Evolutionary conservation across 352 stramenopile genomes (phyloP).

Genomic region (Pythium angustatum): DNA sequence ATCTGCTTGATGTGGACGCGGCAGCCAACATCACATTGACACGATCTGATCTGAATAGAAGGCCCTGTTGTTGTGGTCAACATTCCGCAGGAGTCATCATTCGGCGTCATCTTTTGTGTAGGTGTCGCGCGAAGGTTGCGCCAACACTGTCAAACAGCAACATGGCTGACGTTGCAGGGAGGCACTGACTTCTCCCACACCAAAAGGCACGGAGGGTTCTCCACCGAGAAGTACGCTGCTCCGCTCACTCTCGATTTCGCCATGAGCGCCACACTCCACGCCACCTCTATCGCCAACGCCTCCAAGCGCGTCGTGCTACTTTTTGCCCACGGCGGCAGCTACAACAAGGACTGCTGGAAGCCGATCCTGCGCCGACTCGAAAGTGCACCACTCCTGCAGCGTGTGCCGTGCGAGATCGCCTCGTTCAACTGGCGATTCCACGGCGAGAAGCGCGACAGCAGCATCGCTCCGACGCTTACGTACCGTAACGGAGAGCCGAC

Average conservation of each 20-base stretch:
- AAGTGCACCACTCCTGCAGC: slow-evolving; percentile 29
- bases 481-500: slow-evolving; percentile 16
- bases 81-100: background rate
- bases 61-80: background rate
- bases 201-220: background rate
- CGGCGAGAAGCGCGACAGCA: slow-evolving; percentile 34
- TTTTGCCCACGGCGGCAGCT: slow-evolving; percentile 46
- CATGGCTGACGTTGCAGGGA: too few species aligned
- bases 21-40: too few species aligned
- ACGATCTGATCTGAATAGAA: slow-evolving; percentile 15
- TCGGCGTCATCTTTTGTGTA: background rate
- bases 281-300: background rate
- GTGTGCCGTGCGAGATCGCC: slow-evolving; percentile 23
- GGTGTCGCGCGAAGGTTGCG: background rate
- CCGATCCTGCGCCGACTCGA: slow-evolving; percentile 38
- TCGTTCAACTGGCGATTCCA: slow-evolving; percentile 45
- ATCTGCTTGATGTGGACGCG: too few species aligned
- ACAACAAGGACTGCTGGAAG: slow-evolving; percentile 45
- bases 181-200: too few species aligned
- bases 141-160: too few species aligned
- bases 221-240: background rate
- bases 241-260: background rate
- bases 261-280: background rate
- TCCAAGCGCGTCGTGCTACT: slow-evolving; percentile 32
- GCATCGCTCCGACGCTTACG: slow-evolving; percentile 22